These are phyloP conservation scores for Gryganskiella cystojenkinii DNA, from an alignment of 192 early-diverging fungal species.

Conservation along the genomic window DNA sequence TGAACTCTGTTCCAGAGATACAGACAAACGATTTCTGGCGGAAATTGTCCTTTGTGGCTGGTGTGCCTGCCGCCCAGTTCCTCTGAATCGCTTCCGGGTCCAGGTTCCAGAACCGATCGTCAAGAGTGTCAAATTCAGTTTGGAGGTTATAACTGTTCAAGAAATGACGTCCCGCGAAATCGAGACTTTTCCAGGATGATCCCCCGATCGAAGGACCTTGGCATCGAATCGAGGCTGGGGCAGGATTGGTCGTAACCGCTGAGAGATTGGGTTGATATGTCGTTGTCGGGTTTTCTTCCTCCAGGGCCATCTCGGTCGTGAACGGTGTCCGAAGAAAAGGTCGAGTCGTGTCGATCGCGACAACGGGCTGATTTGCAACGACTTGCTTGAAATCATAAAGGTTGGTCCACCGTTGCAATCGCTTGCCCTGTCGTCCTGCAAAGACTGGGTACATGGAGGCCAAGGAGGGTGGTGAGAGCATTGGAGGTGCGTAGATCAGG, in stretches of 20 bases:
- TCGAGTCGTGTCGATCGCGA: conserved; percentile 23
- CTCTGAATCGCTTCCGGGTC: conserved; percentile 29
- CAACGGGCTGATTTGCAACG: conserved; percentile 2
- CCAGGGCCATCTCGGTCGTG: conserved; percentile 31
- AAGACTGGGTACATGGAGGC: conserved; percentile 20
- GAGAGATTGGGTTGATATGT: conserved; percentile 16
- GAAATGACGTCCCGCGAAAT: conserved; percentile 47
- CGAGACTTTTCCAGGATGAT: conserved; percentile 42
- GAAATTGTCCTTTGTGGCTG: background rate
- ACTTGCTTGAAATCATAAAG: conserved; percentile 28
- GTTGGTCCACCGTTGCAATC: conserved; percentile 42
- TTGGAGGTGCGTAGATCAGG: conserved; percentile 36
- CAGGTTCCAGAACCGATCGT: conserved; percentile 35
- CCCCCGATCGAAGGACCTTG: conserved; percentile 31
- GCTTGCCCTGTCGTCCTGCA: conserved; percentile 22
- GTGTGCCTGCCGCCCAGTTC: conserved; percentile 16
- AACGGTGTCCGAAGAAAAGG: conserved; percentile 35
- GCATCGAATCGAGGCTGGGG: conserved; percentile 23
- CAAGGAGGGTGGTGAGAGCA: conserved; percentile 41
- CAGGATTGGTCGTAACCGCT: background rate
- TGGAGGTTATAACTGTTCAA: conserved; percentile 39
- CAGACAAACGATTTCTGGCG: conserved; percentile 26
- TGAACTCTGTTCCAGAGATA: conserved; percentile 36
- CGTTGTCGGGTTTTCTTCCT: conserved; percentile 30
- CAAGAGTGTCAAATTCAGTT: conserved; percentile 33